A percentile compares a stretch with the other conserved stretches of the same genome.
These are phyloP conservation scores for Colletotrichum echinochloae DNA, from an alignment of 2,329 filamentous ascomycete species.

Conservation along the genomic window DNA sequence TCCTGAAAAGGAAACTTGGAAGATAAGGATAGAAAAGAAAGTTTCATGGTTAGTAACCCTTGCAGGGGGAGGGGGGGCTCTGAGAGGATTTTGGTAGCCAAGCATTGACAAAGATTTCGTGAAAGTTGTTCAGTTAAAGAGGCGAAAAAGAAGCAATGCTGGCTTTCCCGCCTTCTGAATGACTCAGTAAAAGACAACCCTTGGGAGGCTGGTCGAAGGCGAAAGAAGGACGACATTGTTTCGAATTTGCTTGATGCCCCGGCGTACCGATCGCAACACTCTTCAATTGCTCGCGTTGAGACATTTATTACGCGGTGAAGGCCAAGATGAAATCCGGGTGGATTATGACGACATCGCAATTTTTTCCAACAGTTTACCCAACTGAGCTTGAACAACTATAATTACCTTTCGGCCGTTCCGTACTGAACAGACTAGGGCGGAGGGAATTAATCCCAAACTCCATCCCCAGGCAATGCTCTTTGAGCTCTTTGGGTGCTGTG, in stretches of 20 bases:
- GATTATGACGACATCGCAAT: constrained; percentile 14
- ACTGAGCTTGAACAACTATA: neutral
- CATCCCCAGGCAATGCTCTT: neutral
- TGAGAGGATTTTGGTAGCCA: neutral
- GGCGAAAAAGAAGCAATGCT: neutral
- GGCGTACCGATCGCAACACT: neutral
- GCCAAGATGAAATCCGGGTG: neutral
- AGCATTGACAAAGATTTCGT: constrained; percentile 4
- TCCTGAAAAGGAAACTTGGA: neutral
- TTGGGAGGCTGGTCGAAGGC: neutral
- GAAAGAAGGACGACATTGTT: neutral
- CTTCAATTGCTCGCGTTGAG: neutral
- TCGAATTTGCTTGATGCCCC: neutral
- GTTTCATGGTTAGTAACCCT: neutral
- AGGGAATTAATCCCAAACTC: neutral
- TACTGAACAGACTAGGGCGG: neutral
- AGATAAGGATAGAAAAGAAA: neutral
- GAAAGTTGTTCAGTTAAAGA: neutral
- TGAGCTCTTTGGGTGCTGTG: neutral
- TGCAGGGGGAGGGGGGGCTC: neutral
- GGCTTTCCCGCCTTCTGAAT: neutral
- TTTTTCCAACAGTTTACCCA: constrained; percentile 1
- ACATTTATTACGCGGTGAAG: constrained; percentile 6
- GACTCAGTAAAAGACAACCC: neutral
- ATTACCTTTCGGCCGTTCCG: constrained; percentile 9